Evolutionary conservation across 2,329 filamentous ascomycete genomes (phyloP).

Genomic region (Lecanicillium sp.): DNA sequence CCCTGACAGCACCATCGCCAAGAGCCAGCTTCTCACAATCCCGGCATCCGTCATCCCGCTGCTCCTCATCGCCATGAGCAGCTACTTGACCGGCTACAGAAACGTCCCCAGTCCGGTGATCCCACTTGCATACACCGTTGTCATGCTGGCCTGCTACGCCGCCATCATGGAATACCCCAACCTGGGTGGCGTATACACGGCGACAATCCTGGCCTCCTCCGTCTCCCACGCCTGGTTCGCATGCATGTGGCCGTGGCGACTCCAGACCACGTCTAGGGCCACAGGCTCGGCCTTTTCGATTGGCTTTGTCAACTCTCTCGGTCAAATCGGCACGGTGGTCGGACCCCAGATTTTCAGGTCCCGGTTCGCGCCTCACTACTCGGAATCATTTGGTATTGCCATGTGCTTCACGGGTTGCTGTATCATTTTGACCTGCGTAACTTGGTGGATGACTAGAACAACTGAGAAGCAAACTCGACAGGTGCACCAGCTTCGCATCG

Average conservation of each 20-base stretch:
- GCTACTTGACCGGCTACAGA: slow-evolving; percentile 33
- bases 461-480: slow-evolving; percentile 35
- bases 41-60: slow-evolving; percentile 34
- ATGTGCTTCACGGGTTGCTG: slow-evolving; percentile 37
- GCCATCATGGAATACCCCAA: slow-evolving; percentile 37
- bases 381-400: slow-evolving; percentile 31
- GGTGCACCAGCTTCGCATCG: neutral
- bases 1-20: slow-evolving; percentile 29
- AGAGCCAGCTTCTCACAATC: slow-evolving; percentile 40
- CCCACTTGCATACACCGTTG: slow-evolving; percentile 31
- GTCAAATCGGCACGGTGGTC: slow-evolving; percentile 39
- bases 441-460: slow-evolving; percentile 36
- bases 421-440: slow-evolving; percentile 28
- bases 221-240: slow-evolving; percentile 36
- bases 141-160: slow-evolving; percentile 36
- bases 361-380: slow-evolving; percentile 37
- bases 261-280: slow-evolving; percentile 35
- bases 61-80: slow-evolving; percentile 32
- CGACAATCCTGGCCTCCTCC: slow-evolving; percentile 35
- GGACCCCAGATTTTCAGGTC: slow-evolving; percentile 38
- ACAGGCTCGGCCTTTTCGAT: slow-evolving; percentile 43
- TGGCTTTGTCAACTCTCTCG: slow-evolving; percentile 42
- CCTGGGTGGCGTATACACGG: slow-evolving; percentile 37
- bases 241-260: slow-evolving; percentile 44
- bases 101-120: slow-evolving; percentile 34